Percentiles rank a stretch among this genome's conserved stretches.
phyloP scores from a whole-genome alignment of 2,329 filamentous ascomycete species.

The Waltergamsia citrina region DNA sequence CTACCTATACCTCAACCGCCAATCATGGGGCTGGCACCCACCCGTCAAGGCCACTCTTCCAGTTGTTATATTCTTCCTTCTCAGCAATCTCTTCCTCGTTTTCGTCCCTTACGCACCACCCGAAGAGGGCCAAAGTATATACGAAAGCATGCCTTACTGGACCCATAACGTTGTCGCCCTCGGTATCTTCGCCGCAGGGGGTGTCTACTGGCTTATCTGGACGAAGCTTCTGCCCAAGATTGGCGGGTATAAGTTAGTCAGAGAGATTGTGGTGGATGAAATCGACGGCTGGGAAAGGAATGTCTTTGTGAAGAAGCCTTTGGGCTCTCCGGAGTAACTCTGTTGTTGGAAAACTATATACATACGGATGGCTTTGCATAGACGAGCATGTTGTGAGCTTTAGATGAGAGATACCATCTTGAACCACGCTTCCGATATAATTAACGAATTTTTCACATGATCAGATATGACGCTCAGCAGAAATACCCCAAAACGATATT shows the following conservation, averaged over 20 bases:
- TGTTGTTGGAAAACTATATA: too few species aligned
- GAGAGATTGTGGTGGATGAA: conserved; percentile 41
- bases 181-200: conserved; percentile 41
- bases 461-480: too few species aligned
- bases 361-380: too few species aligned
- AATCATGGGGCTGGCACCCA: conserved; percentile 39
- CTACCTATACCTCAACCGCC: conserved; percentile 40
- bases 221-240: conserved; percentile 39
- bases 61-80: conserved; percentile 47
- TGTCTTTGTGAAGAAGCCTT: conserved; percentile 39
- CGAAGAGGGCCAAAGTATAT: conserved; percentile 38
- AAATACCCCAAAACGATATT: too few species aligned
- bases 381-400: too few species aligned
- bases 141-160: conserved; percentile 44
- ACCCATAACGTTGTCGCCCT: conserved; percentile 49
- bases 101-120: conserved; percentile 50
- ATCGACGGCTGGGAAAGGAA: conserved; percentile 55
- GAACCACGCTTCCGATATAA: too few species aligned
- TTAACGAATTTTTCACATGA: too few species aligned
- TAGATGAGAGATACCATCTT: too few species aligned
- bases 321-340: too few species aligned
- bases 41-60: conserved; percentile 45
- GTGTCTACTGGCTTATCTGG: conserved; percentile 48
- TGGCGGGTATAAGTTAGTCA: conserved; percentile 44
- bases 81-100: conserved; percentile 52